Evolutionary conservation across 768 basidiomycete genomes (phyloP), one percentile per base, ranked within the genome.

Genomic region (Leccinum sublutescens): DNA sequence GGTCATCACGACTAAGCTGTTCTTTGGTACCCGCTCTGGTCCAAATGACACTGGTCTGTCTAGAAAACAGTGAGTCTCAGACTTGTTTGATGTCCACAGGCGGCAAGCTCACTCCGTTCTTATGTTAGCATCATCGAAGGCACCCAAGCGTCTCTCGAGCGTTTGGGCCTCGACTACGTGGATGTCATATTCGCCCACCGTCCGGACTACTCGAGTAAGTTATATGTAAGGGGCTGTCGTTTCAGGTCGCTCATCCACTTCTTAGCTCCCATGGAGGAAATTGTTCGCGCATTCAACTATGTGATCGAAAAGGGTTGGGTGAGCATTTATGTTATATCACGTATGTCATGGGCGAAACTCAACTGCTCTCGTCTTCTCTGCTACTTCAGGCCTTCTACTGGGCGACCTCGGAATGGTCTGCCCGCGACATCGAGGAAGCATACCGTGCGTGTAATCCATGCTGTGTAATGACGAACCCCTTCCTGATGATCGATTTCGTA

Each of bases 331-430:
- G 5, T 4, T 17, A 40, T 40, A 40, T 40, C 9, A 33, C 9
- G 25, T 8, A 38, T 15, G 29, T 12, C 1, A 7, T 23, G 7
- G 4, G 31, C 31, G 43, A 21, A 12, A 17, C 11, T 27, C 56
- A 29, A 63, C 38, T 25, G 4, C 19, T 40, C 17, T 40, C 17
- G 38, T 40, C 38, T 17, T 40, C 17, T 40, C 17, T n/a, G 15
- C 31, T 51, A 12, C 45, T 12, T 23, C 34, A 76, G 74, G 71
- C 76, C 3, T 76, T 76, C 66, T 77, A 77, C 63, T 80, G 80
- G 81, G 81, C 75, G 29, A 82, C 82, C 1, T 80, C 79, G 27
- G 83, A 85, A 60, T 86, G 85, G 85, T 77, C 77, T 40, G 79
- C 84, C 7, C 73, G 73, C 49, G 76, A 82, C 64, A 78, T 82